phyloP scores from a whole-genome alignment of 192 early-diverging fungal genomes.

The Linnemannia elongata region DNA sequence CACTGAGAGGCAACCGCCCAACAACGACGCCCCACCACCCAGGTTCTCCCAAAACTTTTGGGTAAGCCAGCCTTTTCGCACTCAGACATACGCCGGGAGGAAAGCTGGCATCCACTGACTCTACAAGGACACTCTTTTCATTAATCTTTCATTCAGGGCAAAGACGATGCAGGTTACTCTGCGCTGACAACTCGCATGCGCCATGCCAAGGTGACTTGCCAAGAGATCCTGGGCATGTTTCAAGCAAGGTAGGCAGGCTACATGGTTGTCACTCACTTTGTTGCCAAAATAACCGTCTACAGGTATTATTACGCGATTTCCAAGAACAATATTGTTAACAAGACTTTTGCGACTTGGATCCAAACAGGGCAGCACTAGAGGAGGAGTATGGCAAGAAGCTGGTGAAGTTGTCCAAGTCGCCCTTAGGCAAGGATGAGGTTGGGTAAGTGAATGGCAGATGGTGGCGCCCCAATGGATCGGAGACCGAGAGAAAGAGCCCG shows the following conservation, averaged over 20 bases:
- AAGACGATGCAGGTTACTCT: constrained; percentile 78
- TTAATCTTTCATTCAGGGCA: constrained; percentile 55
- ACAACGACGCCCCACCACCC: constrained; percentile 10
- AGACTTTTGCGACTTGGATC: background rate
- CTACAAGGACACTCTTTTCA: background rate
- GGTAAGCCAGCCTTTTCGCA: constrained; percentile 15
- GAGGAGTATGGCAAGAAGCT: constrained; percentile 81
- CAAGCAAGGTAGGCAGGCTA: constrained; percentile 56
- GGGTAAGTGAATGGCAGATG: constrained; percentile 58
- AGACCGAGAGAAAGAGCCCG: too few species aligned
- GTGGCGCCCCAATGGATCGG: too few species aligned
- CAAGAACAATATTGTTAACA: too few species aligned
- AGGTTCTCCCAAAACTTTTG: constrained; percentile 51
- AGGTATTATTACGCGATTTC: too few species aligned
- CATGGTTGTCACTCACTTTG: background rate
- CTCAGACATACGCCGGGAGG: background rate
- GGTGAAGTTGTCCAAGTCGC: constrained; percentile 69
- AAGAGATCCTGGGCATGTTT: constrained; percentile 75
- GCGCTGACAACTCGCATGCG: constrained; percentile 75
- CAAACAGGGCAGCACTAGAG: constrained; percentile 70
- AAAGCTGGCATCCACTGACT: background rate
- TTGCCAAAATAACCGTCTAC: too few species aligned
- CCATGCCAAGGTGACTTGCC: constrained; percentile 77
- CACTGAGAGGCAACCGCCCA: constrained; percentile 13
- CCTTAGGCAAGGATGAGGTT: constrained; percentile 76